These are phyloP conservation scores for Tolypocladium ophioglossoides DNA, from an alignment of 2,329 filamentous ascomycete species.

Conservation along the genomic window DNA sequence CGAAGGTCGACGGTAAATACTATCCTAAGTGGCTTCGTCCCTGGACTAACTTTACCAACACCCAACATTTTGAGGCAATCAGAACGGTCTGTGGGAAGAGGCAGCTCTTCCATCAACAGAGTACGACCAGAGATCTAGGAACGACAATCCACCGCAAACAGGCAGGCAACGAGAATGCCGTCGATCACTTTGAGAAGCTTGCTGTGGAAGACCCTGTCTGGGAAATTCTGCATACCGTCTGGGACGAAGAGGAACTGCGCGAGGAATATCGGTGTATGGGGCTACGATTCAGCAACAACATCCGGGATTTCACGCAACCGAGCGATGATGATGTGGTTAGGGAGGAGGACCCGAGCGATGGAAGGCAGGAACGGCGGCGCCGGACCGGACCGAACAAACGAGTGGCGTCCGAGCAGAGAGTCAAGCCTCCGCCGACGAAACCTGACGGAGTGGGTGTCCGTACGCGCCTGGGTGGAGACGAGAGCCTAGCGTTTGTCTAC, in stretches of 20 bases:
- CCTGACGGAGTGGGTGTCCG: slow-evolving; percentile 6
- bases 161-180: neutral
- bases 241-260: slow-evolving; percentile 3
- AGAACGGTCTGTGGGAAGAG: slow-evolving; percentile 1
- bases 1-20: slow-evolving; percentile 9
- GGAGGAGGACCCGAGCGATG: slow-evolving; percentile 5
- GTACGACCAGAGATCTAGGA: neutral
- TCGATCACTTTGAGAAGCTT: neutral
- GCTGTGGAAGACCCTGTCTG: slow-evolving; percentile 6
- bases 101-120: slow-evolving; percentile 7
- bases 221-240: slow-evolving; percentile 3
- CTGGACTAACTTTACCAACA: slow-evolving; percentile 5
- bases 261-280: neutral
- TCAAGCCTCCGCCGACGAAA: neutral
- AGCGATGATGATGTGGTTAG: slow-evolving; percentile 1
- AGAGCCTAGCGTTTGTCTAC: slow-evolving; percentile 3
- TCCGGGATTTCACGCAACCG: slow-evolving; percentile 4
- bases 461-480: slow-evolving; percentile 2
- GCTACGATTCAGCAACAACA: slow-evolving; percentile 7
- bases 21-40: slow-evolving; percentile 10
- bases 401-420: slow-evolving; percentile 5
- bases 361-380: too few species aligned
- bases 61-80: slow-evolving; percentile 7
- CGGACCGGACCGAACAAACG: too few species aligned
- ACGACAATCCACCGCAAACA: neutral